Conservation (phyloP, 2,329 filamentous ascomycete species). For the Epichloe sylvatica region DNA sequence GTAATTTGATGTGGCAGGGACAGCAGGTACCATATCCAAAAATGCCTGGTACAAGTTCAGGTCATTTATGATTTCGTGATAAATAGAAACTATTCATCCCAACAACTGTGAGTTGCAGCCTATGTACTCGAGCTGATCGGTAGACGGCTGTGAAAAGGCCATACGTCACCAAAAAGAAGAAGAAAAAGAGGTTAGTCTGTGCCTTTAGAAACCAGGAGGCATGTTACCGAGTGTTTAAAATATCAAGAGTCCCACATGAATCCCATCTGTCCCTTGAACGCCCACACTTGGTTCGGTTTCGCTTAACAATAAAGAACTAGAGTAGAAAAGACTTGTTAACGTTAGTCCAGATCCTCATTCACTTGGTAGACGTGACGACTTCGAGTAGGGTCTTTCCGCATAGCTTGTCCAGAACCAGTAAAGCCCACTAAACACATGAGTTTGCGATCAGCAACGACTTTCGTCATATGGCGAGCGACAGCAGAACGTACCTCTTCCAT, state of each 20-base stretch:
- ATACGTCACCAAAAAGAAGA: conserved; percentile 7
- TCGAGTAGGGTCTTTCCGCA: conserved; percentile 81
- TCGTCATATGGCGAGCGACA: background rate
- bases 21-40: conserved; percentile 4
- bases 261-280: conserved; percentile 10
- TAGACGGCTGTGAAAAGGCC: background rate
- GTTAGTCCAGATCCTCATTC: conserved; percentile 58
- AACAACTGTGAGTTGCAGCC: background rate
- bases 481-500: conserved; percentile 59
- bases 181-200: conserved; percentile 28
- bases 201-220: conserved; percentile 18
- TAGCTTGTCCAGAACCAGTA: conserved; percentile 84
- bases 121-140: conserved; percentile 6
- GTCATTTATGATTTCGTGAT: background rate
- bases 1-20: background rate
- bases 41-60: background rate
- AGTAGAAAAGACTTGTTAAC: background rate
- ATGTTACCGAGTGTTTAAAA: conserved; percentile 21
- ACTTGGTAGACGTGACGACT: conserved; percentile 75
- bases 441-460: conserved; percentile 9
- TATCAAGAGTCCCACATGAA: conserved; percentile 11
- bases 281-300: conserved; percentile 2
- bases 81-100: background rate
- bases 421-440: conserved; percentile 59
- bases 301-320: conserved; percentile 2